Percentiles rank a stretch among this genome's conserved stretches.
Evolutionary conservation across 169 alveolate genomes (phyloP).

Genomic region (Eimeria necatrix): DNA sequence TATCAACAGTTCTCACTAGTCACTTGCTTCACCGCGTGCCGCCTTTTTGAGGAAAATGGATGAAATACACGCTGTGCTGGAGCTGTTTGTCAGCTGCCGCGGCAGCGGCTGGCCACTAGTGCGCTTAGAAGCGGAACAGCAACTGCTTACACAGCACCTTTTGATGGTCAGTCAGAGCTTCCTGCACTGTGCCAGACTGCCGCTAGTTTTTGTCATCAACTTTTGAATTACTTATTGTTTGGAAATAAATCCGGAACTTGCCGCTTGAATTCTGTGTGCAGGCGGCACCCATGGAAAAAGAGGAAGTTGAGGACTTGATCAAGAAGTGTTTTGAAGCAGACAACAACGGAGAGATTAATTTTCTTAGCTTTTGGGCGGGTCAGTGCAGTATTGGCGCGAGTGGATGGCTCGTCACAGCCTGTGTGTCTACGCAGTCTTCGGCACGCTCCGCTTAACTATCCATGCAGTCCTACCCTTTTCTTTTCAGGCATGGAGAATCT

Average conservation of each 20-base stretch:
- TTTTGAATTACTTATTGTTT: not conserved
- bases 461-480: not conserved
- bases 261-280: not conserved
- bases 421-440: too few relatives aligned
- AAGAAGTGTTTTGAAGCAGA: conserved; percentile 70
- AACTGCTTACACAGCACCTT: conserved; percentile 78
- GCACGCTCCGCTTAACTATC: too few relatives aligned
- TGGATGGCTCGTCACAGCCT: too few relatives aligned
- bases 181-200: not conserved
- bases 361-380: conserved; percentile 81
- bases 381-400: not conserved
- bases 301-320: conserved; percentile 60
- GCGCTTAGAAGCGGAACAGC: conserved; percentile 60
- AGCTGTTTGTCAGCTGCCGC: conserved; percentile 80
- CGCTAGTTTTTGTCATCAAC: not conserved
- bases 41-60: conserved; percentile 26
- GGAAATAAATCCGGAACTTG: too few relatives aligned
- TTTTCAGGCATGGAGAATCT: conserved; percentile 77
- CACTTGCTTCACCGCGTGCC: conserved; percentile 27
- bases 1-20: not conserved
- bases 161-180: conserved; percentile 34
- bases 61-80: conserved; percentile 76
- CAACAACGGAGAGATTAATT: conserved; percentile 66
- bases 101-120: conserved; percentile 79
- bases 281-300: conserved; percentile 75